phyloP scores from a whole-genome alignment of 2,329 filamentous ascomycete genomes.

The Pestalotiopsis sp. region DNA sequence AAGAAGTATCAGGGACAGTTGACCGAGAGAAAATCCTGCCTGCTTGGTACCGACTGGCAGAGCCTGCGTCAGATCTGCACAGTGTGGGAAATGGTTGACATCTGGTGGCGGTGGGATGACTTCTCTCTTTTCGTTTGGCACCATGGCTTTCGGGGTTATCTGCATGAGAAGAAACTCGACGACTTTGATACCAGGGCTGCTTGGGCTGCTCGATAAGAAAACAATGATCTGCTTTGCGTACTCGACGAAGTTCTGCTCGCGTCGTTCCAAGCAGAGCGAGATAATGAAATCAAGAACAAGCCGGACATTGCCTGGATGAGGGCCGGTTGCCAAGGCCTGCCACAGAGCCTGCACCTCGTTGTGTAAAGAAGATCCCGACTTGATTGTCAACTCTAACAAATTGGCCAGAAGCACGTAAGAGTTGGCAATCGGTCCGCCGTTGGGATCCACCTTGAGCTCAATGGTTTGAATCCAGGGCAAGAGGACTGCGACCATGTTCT shows the following conservation, averaged over 20 bases:
- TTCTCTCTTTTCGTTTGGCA: constrained; percentile 81
- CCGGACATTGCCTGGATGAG: constrained; percentile 90
- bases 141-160: constrained; percentile 95
- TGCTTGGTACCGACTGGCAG: constrained; percentile 90
- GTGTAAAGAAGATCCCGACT: constrained; percentile 83
- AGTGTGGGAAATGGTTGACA: constrained; percentile 77
- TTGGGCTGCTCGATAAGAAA: constrained; percentile 81
- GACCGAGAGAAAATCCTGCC: constrained; percentile 87
- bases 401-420: constrained; percentile 97
- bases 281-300: constrained; percentile 97
- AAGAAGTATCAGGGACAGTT: constrained; percentile 88
- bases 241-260: constrained; percentile 97
- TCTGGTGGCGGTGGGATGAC: constrained; percentile 73
- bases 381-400: constrained; percentile 93
- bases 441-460: constrained; percentile 88
- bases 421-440: constrained; percentile 84
- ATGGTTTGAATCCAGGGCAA: constrained; percentile 96
- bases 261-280: constrained; percentile 84
- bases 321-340: constrained; percentile 93
- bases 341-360: constrained; percentile 97
- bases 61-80: constrained; percentile 79
- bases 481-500: constrained; percentile 92
- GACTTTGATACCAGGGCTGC: constrained; percentile 80
- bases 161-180: constrained; percentile 92
- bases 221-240: constrained; percentile 98